phyloP scores from a whole-genome alignment of 139 green algal species.

The Tetraselmis striata region DNA sequence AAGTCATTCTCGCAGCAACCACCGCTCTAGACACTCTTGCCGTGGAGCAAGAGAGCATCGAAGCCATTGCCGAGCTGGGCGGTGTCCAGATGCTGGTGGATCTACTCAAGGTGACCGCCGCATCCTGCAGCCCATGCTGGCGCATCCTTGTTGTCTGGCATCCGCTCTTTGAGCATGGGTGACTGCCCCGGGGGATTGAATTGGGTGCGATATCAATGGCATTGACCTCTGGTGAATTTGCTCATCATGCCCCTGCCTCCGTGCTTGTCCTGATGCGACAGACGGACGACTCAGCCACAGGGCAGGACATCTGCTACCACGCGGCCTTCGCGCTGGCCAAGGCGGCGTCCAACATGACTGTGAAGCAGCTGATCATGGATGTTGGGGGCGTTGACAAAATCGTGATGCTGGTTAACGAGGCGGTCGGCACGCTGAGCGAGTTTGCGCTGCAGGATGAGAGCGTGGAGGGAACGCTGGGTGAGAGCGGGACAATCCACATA shows the following conservation, averaged over 20 bases:
- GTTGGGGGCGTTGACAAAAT: neutral
- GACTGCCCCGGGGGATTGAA: no score
- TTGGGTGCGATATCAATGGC: no score
- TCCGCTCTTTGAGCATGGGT: no score
- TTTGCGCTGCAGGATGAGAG: neutral
- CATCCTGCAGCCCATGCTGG: no score
- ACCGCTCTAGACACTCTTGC: neutral
- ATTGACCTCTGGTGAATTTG: no score
- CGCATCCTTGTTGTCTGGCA: no score
- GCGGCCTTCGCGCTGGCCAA: neutral
- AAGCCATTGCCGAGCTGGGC: neutral
- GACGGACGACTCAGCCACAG: neutral
- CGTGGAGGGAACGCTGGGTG: neutral
- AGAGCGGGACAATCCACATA: neutral
- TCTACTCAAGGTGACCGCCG: neutral
- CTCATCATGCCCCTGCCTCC: no score
- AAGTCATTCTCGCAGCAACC: neutral
- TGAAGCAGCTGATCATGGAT: neutral
- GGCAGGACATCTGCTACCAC: neutral
- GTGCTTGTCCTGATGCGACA: no score
- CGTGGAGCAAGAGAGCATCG: neutral
- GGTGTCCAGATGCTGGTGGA: neutral
- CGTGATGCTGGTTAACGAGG: neutral
- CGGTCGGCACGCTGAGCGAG: neutral
- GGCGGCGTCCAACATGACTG: neutral